These are phyloP conservation scores for Nicotiana rustica DNA, from an alignment of 305 asterid species.

Conservation along the genomic window DNA sequence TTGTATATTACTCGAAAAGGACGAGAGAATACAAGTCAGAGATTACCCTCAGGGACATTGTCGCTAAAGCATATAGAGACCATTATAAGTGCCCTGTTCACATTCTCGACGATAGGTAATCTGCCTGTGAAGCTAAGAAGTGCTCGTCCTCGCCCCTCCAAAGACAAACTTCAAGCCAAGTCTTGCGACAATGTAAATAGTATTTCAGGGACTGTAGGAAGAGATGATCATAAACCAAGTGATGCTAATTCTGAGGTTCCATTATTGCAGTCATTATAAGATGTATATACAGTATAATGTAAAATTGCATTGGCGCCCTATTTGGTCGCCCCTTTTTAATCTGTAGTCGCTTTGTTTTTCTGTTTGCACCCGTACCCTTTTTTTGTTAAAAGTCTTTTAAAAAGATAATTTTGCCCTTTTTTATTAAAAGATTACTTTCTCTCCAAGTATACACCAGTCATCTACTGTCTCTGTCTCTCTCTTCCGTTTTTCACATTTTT, in stretches of 20 bases:
- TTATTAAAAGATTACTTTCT: too few relatives aligned
- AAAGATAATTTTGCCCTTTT: too few relatives aligned
- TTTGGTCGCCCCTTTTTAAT: too few relatives aligned
- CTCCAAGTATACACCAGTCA: too few relatives aligned
- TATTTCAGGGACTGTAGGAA: conserved; percentile 25
- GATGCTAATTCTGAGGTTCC: conserved; percentile 39
- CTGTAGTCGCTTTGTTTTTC: too few relatives aligned
- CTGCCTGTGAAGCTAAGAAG: conserved; percentile 79
- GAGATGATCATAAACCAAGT: conserved; percentile 36
- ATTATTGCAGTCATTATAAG: conserved; percentile 39
- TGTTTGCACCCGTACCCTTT: too few relatives aligned
- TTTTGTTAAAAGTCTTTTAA: too few relatives aligned
- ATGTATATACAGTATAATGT: too few relatives aligned
- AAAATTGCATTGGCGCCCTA: too few relatives aligned
- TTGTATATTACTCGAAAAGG: conserved; percentile 75
- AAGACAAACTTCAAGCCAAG: conserved; percentile 20
- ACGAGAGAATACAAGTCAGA: conserved; percentile 83
- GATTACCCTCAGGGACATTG: conserved; percentile 55
- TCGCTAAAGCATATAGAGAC: conserved; percentile 61
- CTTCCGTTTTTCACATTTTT: too few relatives aligned
- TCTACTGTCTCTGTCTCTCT: too few relatives aligned
- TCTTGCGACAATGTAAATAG: conserved; percentile 28
- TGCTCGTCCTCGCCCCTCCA: conserved; percentile 56
- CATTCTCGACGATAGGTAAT: conserved; percentile 47
- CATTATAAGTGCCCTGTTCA: conserved; percentile 48